Evolutionary conservation across 352 stramenopile species (phyloP).

Genomic region (Pythium periplocum): DNA sequence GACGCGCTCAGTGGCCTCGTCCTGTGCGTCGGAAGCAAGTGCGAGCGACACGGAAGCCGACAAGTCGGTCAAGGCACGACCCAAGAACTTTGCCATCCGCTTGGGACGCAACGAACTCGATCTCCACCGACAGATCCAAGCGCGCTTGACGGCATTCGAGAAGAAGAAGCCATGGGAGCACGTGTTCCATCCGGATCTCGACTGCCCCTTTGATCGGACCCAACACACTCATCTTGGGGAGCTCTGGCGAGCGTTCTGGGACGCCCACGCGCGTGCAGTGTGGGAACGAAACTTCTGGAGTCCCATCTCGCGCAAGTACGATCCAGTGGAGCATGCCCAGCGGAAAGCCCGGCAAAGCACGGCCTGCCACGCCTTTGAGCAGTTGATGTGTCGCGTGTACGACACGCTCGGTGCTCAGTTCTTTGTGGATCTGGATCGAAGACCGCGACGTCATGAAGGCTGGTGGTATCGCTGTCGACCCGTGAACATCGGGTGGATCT

Average conservation of each 20-base stretch:
- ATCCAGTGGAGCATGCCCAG: background rate
- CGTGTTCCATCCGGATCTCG: background rate
- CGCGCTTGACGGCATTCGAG: background rate
- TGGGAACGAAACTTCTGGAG: constrained; percentile 1
- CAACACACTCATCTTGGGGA: background rate
- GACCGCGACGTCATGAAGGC: background rate
- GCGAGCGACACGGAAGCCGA: too few species aligned
- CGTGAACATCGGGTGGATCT: background rate
- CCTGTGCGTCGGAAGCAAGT: too few species aligned
- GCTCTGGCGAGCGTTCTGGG: background rate
- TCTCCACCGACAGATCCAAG: background rate
- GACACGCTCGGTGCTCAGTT: background rate
- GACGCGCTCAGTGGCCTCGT: too few species aligned
- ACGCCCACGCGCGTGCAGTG: background rate
- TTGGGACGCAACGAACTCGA: background rate
- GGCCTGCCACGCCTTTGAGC: too few species aligned
- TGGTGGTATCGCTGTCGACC: background rate
- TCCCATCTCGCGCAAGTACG: background rate
- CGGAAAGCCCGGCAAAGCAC: too few species aligned
- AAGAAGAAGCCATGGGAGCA: background rate
- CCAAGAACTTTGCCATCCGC: background rate
- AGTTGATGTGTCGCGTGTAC: background rate
- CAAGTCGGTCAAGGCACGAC: too few species aligned
- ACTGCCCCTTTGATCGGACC: background rate
- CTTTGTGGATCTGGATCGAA: background rate